Evolutionary conservation across 2,329 filamentous ascomycete species (phyloP).

Genomic region (Phoma sp.): DNA sequence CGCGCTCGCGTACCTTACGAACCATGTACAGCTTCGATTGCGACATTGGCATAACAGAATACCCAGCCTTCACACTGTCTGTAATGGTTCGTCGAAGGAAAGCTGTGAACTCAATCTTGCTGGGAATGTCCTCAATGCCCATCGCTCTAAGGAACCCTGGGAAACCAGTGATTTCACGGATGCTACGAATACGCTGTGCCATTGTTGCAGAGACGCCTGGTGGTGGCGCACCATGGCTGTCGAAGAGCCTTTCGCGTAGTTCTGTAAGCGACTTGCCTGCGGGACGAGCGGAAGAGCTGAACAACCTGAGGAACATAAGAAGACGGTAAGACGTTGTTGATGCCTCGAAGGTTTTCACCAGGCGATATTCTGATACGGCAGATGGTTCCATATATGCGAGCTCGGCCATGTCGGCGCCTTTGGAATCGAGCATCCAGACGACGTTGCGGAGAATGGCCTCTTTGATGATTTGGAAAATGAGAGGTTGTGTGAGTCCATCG

Average conservation of each 20-base stretch:
- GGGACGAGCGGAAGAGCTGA: slow-evolving; percentile 54
- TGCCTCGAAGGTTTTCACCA: slow-evolving; percentile 56
- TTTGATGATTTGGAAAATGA: slow-evolving; percentile 54
- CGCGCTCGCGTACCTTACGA: slow-evolving; percentile 25
- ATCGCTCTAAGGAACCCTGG: slow-evolving; percentile 53
- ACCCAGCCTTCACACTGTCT: slow-evolving; percentile 32
- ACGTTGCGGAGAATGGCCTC: slow-evolving; percentile 61
- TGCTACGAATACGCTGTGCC: slow-evolving; percentile 52
- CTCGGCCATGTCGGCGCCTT: slow-evolving; percentile 49
- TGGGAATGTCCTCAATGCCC: slow-evolving; percentile 44
- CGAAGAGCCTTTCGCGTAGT: slow-evolving; percentile 56
- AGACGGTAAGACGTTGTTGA: slow-evolving; percentile 58
- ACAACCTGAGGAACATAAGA: slow-evolving; percentile 61
- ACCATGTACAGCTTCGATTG: slow-evolving; percentile 36
- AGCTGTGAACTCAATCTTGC: slow-evolving; percentile 26
- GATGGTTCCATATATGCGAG: slow-evolving; percentile 56
- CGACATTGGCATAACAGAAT: slow-evolving; percentile 31
- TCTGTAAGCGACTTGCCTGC: slow-evolving; percentile 45
- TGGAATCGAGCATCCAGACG: slow-evolving; percentile 57
- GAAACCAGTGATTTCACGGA: slow-evolving; percentile 54
- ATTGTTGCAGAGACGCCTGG: slow-evolving; percentile 49
- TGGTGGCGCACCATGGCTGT: slow-evolving; percentile 56
- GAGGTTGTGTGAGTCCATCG: slow-evolving; percentile 47
- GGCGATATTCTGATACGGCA: slow-evolving; percentile 53
- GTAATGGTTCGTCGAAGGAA: slow-evolving; percentile 34